phyloP scores from a whole-genome alignment of 2,329 filamentous ascomycete genomes.

The Sclerotinia trifoliorum region DNA sequence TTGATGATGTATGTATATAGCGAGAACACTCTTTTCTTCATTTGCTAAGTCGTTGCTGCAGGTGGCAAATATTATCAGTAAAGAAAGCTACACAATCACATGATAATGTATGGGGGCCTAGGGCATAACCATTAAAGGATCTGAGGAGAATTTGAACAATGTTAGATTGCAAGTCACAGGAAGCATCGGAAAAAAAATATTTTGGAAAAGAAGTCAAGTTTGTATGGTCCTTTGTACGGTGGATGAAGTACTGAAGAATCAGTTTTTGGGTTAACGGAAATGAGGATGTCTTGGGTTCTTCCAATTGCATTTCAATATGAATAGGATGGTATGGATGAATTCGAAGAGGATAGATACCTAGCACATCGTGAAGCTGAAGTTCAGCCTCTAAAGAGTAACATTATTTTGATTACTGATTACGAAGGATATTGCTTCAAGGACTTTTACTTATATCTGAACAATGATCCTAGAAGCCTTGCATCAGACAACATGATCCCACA shows the following conservation, averaged over 20 bases:
- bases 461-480: not conserved
- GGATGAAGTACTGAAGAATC: not conserved
- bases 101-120: too few relatives aligned
- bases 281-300: not conserved
- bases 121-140: slow-evolving; percentile 16
- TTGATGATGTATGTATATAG: slow-evolving; percentile 36
- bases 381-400: not conserved
- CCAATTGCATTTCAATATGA: not conserved
- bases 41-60: not conserved
- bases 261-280: not conserved
- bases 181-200: slow-evolving; percentile 22
- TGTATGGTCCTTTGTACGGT: slow-evolving; percentile 7
- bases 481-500: not conserved
- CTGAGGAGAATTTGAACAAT: slow-evolving; percentile 25
- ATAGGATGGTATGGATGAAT: not conserved
- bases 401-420: not conserved
- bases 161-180: slow-evolving; percentile 27
- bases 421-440: not conserved
- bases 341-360: too few relatives aligned
- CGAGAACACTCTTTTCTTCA: not conserved
- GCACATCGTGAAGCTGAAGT: not conserved
- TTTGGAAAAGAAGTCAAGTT: slow-evolving; percentile 25
- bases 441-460: not conserved
- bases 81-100: slow-evolving; percentile 21
- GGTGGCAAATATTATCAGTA: slow-evolving; percentile 28